Evolutionary conservation across 2,329 filamentous ascomycete species (phyloP).

Genomic region (Didymellaceae sp.): DNA sequence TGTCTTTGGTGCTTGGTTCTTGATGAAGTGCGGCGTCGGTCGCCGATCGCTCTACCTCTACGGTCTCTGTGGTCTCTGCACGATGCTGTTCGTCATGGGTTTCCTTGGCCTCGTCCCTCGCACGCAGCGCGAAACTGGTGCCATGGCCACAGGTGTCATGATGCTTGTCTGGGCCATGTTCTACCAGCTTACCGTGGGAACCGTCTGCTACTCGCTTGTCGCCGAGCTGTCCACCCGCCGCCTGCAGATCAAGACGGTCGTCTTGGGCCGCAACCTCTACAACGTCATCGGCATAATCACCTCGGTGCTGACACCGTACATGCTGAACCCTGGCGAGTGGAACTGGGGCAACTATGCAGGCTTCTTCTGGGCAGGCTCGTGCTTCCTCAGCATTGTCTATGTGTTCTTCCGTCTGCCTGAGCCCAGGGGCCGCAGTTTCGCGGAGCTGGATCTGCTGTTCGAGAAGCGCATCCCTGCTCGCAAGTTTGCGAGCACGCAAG

Average conservation of each 20-base stretch:
- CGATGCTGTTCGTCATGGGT: slow-evolving; percentile 82
- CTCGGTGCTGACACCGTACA: slow-evolving; percentile 85
- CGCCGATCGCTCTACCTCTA: slow-evolving; percentile 78
- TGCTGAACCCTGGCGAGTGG: slow-evolving; percentile 88
- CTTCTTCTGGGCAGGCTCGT: slow-evolving; percentile 86
- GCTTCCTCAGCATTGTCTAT: slow-evolving; percentile 81
- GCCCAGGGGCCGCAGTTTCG: slow-evolving; percentile 79
- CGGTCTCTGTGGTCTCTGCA: slow-evolving; percentile 71
- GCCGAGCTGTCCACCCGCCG: slow-evolving; percentile 82
- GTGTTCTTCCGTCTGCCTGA: slow-evolving; percentile 83
- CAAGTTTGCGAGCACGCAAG: slow-evolving; percentile 68
- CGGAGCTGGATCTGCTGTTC: slow-evolving; percentile 85
- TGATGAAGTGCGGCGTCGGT: slow-evolving; percentile 78
- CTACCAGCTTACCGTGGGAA: slow-evolving; percentile 87
- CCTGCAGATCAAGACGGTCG: slow-evolving; percentile 89
- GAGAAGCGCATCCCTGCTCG: slow-evolving; percentile 74
- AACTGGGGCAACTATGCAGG: slow-evolving; percentile 87
- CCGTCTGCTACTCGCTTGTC: slow-evolving; percentile 88
- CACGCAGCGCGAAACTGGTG: slow-evolving; percentile 63
- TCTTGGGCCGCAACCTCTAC: slow-evolving; percentile 77
- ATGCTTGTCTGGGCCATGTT: slow-evolving; percentile 65
- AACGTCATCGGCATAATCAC: slow-evolving; percentile 84
- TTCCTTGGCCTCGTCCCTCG: slow-evolving; percentile 78
- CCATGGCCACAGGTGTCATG: slow-evolving; percentile 81
- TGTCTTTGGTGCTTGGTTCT: slow-evolving; percentile 79